Evolutionary conservation across 2,329 filamentous ascomycete species (phyloP), one percentile per base, ranked within the genome.

Genomic region (Claviceps pazoutovae): DNA sequence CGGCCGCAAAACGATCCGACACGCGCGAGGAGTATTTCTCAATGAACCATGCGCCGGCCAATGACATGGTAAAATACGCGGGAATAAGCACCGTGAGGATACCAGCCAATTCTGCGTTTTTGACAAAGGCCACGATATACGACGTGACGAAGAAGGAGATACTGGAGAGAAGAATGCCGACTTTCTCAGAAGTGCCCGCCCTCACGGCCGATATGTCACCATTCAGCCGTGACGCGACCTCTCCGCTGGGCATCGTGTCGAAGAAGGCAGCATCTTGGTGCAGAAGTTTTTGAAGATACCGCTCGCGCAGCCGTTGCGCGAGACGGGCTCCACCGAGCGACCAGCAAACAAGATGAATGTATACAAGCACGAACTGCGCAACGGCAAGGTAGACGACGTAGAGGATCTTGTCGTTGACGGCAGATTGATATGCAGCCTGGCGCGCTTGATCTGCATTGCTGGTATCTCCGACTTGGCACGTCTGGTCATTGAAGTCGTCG

Each of bases 131-230:
- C 19, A 50, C 42, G 26, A 30, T 34, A 36, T 45, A 50, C 5
- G 83, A 82, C 2, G 80, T 78, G 45, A 81, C 61, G 57, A 83
- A 83, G 61, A 80, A 83, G 1, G 76, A 76, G 11, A 77, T 59
- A 44, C 72, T 78, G 13, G 42, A 37, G 7, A 50, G 42, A 34
- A 46, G 14, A 21, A 82, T 74, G 36, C 79, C 79, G 17, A 82
- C 78, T 59, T 84, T 84, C 64, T 83, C 80, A 1, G 75, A 78
- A 0, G 78, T 81, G 17, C 80, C 80, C 0, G 73, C 72, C 51
- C 78, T 78, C 48, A 83, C 76, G 0, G 75, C 74, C 50, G 78
- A 71, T 34, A 82, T 78, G 57, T 83, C 79, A 49, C 70, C 72
- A 57, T 75, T 77, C 21, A 83, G 69, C 14, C 79, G 69, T 17